Evolutionary conservation across 805 yeast species (phyloP), one percentile per base, ranked within the genome.

Genomic region (Lachancea fermentati): DNA sequence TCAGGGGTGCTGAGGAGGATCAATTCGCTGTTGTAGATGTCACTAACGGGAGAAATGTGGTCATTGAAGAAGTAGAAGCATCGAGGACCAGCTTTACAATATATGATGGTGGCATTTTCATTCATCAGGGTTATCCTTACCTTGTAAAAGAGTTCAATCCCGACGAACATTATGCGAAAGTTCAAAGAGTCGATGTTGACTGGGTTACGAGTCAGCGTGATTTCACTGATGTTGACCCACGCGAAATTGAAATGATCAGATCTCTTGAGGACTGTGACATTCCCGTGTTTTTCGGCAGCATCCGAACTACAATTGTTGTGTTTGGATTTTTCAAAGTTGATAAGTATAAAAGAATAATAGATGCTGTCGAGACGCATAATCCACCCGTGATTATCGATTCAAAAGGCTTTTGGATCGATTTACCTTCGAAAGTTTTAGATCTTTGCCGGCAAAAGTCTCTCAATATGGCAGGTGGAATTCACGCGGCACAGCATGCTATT

Each of bases 171-270:
- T 85, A 65, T 61, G 97, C 97, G 1, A 82, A 80, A 44, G 96
- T 91, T 4, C 82, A 78, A 51, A 65, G 96, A 37, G 96, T 88
- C 0, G 81, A 82, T 52, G 98, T 93, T 12, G 96, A 91, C 48
- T 93, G 97, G 97, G 73, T 78, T 1, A 93, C 99, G 0, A 72
- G 73, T 34, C 97, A 91, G 57, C 68, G 99, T 41, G 98, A 93
- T 60, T 93, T 73, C 52, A 86, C 96, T 0, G 95, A 93, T 60
- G 84, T 93, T 6, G 97, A 93, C 58, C 97, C 98, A 0, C 59
- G 72, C 16, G 80, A 79, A 51, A 79, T 82, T 37, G 88, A 83
- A 50, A 61, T 68, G 41, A 73, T 83, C 3, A 67, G 85, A 41
- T 75, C 83, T 4, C 57, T 82, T 14, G 62, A 60, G 14, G 62